These are phyloP conservation scores for Astraeus odoratus DNA, from an alignment of 768 basidiomycete genomes.

Conservation along the genomic window DNA sequence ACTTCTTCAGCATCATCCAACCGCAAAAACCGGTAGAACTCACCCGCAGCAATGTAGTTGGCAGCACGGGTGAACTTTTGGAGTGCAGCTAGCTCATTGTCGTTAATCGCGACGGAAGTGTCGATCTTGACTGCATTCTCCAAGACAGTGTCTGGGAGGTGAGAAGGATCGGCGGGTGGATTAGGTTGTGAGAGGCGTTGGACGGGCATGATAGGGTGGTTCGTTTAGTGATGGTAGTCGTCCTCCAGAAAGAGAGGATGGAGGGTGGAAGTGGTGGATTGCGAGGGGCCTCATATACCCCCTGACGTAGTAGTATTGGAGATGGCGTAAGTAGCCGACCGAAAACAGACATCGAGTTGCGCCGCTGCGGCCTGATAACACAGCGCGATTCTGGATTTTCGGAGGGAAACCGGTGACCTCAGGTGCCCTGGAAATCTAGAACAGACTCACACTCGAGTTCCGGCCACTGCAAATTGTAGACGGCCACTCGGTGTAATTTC, in stretches of 20 bases:
- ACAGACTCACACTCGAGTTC: too few species aligned
- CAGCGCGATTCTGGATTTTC: too few species aligned
- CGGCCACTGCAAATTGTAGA: too few species aligned
- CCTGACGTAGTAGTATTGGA: too few species aligned
- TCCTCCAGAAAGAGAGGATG: not conserved
- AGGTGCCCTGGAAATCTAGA: too few species aligned
- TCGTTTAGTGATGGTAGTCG: not conserved
- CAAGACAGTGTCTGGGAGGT: constrained; percentile 51
- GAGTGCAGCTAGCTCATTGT: constrained; percentile 45
- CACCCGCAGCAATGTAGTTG: constrained; percentile 65
- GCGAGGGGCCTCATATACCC: too few species aligned
- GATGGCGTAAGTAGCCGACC: too few species aligned
- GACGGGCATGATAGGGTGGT: constrained; percentile 41
- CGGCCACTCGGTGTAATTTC: too few species aligned
- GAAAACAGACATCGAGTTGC: too few species aligned
- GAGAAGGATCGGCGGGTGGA: constrained; percentile 64
- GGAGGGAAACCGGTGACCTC: too few species aligned
- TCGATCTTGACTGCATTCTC: constrained; percentile 43
- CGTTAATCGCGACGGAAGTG: constrained; percentile 38
- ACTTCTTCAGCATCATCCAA: not conserved
- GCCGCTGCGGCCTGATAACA: too few species aligned
- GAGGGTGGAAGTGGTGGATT: not conserved
- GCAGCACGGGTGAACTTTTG: constrained; percentile 53
- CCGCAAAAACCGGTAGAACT: constrained; percentile 8
- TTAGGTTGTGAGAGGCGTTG: constrained; percentile 54